Base-by-base conservation (phyloP, 2,329 filamentous ascomycete species). In the Lasiodiplodia citricola region DNA sequence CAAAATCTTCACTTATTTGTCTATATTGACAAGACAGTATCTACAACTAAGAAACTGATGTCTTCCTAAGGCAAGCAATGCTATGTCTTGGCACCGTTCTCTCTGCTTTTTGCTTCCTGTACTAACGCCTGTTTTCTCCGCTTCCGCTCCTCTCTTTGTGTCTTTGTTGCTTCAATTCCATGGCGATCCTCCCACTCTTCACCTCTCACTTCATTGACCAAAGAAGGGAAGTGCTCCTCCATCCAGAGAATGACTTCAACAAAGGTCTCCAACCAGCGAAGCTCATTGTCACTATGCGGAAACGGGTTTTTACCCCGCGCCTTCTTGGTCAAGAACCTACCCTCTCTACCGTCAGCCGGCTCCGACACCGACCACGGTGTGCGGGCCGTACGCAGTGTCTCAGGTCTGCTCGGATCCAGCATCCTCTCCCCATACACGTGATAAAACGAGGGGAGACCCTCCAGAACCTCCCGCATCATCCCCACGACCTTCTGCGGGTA, bases 181-280 rank as follows among this genome's bases (percentile, higher is more conserved):
- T 44, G 16, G 8, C 37, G 21, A 3, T 50, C 21, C 2, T 47
- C 14, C 57, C 57, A 62, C 21, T 50, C 57, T 16, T 28, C n/a
- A 2, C 23, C 38, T 18, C 57, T 31, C 21, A 62, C 57, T 5
- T 62, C 57, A 5, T 6, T 3, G 23, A 64, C 60, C 16, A 35
- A 14, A 3, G 51, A n/a, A 6, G 47, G 11, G 13, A 38, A 52
- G n/a, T 11, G 10, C 14, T 23, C 11, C 47, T 64, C 60, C 60
- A 64, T 64, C 60, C 60, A 64, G 10, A 16, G 28, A 8, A 44
- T 14, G 11, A 14, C 10, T 3, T 35, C 2, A 23, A 52, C 18
- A 13, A 64, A 64, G 2, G 60, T n/a, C 21, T 47, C 31, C 60
- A 64, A 25, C 60, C 60, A 64, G n/a, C 37, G n/a, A 1, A 51